Evolutionary conservation across 192 early-diverging fungal genomes (phyloP).

Genomic region (Physocladia obscura): DNA sequence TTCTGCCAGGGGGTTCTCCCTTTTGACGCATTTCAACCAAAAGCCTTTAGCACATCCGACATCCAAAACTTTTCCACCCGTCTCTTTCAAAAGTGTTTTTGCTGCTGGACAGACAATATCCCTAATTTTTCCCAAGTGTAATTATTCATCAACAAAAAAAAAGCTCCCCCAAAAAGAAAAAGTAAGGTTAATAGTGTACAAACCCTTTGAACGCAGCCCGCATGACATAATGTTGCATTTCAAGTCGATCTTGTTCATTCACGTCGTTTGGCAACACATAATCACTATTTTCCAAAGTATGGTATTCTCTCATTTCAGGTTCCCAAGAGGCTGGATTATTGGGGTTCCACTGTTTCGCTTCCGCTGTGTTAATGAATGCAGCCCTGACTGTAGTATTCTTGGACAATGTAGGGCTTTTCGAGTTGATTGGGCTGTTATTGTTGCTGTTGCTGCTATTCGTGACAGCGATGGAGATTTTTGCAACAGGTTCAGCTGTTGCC

Average conservation of each 20-base stretch:
- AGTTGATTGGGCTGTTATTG: too few relatives aligned
- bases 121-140: not conserved
- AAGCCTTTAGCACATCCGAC: slow-evolving; percentile 19
- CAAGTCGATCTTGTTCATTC: slow-evolving; percentile 4
- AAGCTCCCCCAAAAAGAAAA: too few relatives aligned
- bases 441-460: too few relatives aligned
- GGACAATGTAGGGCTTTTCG: too few relatives aligned
- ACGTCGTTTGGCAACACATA: slow-evolving; percentile 12
- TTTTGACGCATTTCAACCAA: slow-evolving; percentile 2
- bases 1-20: not conserved
- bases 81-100: not conserved
- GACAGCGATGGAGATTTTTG: too few relatives aligned
- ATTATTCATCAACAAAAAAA: not conserved
- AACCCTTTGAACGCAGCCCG: not conserved
- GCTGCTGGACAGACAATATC: slow-evolving; percentile 3
- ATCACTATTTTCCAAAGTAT: not conserved
- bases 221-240: not conserved
- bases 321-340: not conserved
- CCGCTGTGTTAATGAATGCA: not conserved
- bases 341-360: not conserved
- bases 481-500: too few relatives aligned
- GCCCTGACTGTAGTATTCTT: too few relatives aligned
- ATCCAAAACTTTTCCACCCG: slow-evolving; percentile 6
- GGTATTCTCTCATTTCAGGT: not conserved
- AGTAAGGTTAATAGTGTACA: not conserved